A percentile compares a stretch with the other conserved stretches of the same genome.
phyloP scores from a whole-genome alignment of 768 basidiomycete species.

The Phanerochaete carnosa region DNA sequence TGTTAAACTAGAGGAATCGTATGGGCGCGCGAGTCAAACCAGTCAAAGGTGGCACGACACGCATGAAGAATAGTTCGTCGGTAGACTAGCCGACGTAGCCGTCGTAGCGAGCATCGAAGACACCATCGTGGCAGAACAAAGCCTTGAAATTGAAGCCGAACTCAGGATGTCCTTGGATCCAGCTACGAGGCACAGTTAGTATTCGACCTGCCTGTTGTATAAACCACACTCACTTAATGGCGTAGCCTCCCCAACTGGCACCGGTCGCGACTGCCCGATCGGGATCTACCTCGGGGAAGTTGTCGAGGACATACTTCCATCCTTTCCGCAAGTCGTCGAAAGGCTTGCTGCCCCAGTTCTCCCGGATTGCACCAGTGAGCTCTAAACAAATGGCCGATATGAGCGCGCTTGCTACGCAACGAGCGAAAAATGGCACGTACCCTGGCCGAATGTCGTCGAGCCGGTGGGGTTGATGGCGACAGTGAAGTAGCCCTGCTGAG shows the following conservation, averaged over 20 bases:
- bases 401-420: not conserved
- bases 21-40: not conserved
- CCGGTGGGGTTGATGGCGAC: constrained; percentile 80
- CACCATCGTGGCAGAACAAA: constrained; percentile 89
- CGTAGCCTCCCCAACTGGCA: constrained; percentile 54
- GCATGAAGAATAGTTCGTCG: constrained; percentile 87
- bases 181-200: constrained; percentile 43
- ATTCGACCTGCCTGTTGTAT: not conserved
- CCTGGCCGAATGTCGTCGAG: too few species aligned
- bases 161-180: constrained; percentile 94
- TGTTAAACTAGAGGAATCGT: constrained; percentile 59
- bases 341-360: constrained; percentile 86
- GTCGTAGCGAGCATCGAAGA: constrained; percentile 75
- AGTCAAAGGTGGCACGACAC: constrained; percentile 24
- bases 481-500: constrained; percentile 85
- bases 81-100: constrained; percentile 93
- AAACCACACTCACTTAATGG: constrained; percentile 62
- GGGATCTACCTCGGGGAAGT: constrained; percentile 70
- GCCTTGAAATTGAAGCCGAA: constrained; percentile 89
- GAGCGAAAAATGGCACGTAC: not conserved
- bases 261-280: constrained; percentile 59
- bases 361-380: constrained; percentile 72
- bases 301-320: constrained; percentile 65
- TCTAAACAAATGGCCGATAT: constrained; percentile 37
- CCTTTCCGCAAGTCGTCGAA: constrained; percentile 75